Percentiles rank a stretch among this genome's conserved stretches.
Evolutionary conservation across 768 basidiomycete species (phyloP).

Genomic region (Fomitopsis serialis): DNA sequence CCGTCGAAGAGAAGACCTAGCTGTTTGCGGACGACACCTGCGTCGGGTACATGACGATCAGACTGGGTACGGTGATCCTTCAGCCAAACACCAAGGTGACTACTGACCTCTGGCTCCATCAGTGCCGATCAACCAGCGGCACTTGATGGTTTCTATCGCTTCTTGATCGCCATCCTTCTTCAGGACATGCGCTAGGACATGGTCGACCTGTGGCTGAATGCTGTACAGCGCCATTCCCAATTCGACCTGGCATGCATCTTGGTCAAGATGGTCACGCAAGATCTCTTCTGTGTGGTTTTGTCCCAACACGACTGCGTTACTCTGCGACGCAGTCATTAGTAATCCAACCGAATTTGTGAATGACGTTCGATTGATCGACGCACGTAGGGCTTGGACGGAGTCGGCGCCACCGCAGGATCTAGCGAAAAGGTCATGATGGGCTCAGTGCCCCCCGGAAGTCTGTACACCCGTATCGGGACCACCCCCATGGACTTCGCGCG

Average conservation of each 20-base stretch:
- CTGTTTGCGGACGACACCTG: slow-evolving; percentile 3
- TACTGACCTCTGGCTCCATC: slow-evolving; percentile 33
- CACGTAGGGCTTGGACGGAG: slow-evolving; percentile 15
- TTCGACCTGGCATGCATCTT: slow-evolving; percentile 27
- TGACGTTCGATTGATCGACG: too few species aligned
- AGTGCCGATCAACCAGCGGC: slow-evolving; percentile 33
- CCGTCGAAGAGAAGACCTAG: neutral
- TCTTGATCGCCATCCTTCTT: slow-evolving; percentile 17
- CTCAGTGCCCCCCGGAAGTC: slow-evolving; percentile 13
- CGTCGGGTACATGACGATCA: neutral
- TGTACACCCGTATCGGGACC: slow-evolving; percentile 10
- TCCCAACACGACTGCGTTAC: slow-evolving; percentile 1
- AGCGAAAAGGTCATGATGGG: slow-evolving; percentile 3
- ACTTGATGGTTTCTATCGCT: slow-evolving; percentile 20
- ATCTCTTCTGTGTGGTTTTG: slow-evolving; percentile 23
- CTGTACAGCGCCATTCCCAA: slow-evolving; percentile 26
- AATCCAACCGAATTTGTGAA: too few species aligned
- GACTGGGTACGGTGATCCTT: neutral
- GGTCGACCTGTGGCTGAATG: slow-evolving; percentile 28
- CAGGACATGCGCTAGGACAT: slow-evolving; percentile 24
- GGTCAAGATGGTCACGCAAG: slow-evolving; percentile 23
- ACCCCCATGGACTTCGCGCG: slow-evolving; percentile 4
- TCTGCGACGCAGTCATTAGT: neutral
- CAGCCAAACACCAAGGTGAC: neutral
- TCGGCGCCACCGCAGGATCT: neutral